Base-by-base conservation (phyloP, 495 filamentous ascomycete genomes). In the Cladorrhinum samala region DNA sequence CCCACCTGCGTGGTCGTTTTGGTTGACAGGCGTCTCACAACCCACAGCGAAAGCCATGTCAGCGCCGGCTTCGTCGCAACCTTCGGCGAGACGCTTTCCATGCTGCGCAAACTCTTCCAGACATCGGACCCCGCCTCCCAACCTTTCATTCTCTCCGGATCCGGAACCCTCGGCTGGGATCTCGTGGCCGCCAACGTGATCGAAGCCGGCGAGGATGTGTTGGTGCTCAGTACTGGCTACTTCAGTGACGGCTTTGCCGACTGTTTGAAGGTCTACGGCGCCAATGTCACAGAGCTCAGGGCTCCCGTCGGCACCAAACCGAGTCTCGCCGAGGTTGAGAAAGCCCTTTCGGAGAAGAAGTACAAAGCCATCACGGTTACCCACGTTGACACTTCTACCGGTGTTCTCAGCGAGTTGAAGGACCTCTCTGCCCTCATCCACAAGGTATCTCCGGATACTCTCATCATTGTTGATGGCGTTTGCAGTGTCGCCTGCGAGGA, bases 401-500 rank as follows among this genome's bases (percentile, higher is more conserved):
- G 93, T 46, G 93, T 98, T 6, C 76, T 98, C 45, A 90, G 83
- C 61, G 93, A 98, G 56, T 78, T 98, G 59, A 85, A 94, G 76
- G 77, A 80, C 40, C 72, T 98, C 37, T 82, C 89, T 14, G 86
- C 87, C 66, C 69, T 95, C 16, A 87, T 96, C 46, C 87, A 86
- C 65, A 74, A 80, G 37, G 88, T 96, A 58, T 92, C 87, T 60
- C 93, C 93, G 0, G 82, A 94, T 23, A 97, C 93, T 16, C 78
- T 97, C 48, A 70, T 98, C 23, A 76, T 96, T 38, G 92, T 96
- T 47, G 93, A 98, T 67, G 93, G 91, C 46, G 93, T 98, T 19
- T 98, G 93, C 81, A 92, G 87, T 65, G 93, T 96, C 50, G 93
- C 91, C 21, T 90, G 84, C 66, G 93, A 98, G 72, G 91, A 96